Evolutionary conservation across 1,139 yeast species (phyloP).

Genomic region (Candida gigantensis): DNA sequence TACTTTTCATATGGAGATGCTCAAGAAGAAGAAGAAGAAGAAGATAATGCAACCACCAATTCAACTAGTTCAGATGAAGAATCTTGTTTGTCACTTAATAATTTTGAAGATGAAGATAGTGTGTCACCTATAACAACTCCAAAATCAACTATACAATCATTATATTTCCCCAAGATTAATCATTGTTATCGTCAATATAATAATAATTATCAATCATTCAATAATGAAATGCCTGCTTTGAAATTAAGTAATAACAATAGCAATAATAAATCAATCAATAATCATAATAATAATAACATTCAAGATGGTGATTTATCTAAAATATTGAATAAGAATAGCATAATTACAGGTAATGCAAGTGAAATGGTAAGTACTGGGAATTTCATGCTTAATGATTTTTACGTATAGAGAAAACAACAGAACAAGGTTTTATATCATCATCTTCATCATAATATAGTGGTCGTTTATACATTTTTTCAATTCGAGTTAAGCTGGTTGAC

Average conservation of each 20-base stretch:
- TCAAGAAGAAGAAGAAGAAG: slow-evolving; percentile 14
- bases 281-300: slow-evolving; percentile 28
- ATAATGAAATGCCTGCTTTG: too few relatives aligned
- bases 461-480: too few relatives aligned
- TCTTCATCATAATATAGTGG: too few relatives aligned
- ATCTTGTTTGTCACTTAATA: too few relatives aligned
- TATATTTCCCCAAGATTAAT: slow-evolving; percentile 27
- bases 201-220: slow-evolving; percentile 35
- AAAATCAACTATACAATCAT: slow-evolving; percentile 19
- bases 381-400: slow-evolving; percentile 50
- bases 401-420: slow-evolving; percentile 33
- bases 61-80: slow-evolving; percentile 13
- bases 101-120: slow-evolving; percentile 11
- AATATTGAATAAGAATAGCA: slow-evolving; percentile 46
- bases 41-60: slow-evolving; percentile 3
- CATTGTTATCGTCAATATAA: slow-evolving; percentile 44
- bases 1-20: slow-evolving; percentile 37
- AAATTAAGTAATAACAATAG: background rate
- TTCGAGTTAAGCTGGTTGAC: too few relatives aligned
- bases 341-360: slow-evolving; percentile 52
- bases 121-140: slow-evolving; percentile 14
- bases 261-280: slow-evolving; percentile 27
- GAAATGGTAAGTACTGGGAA: slow-evolving; percentile 57
- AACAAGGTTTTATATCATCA: too few relatives aligned
- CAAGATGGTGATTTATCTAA: slow-evolving; percentile 26